A percentile compares a stretch with the other conserved stretches of the same genome.
These are phyloP conservation scores for Beauveria varroae DNA, from an alignment of 2,329 filamentous ascomycete genomes.

Conservation along the genomic window DNA sequence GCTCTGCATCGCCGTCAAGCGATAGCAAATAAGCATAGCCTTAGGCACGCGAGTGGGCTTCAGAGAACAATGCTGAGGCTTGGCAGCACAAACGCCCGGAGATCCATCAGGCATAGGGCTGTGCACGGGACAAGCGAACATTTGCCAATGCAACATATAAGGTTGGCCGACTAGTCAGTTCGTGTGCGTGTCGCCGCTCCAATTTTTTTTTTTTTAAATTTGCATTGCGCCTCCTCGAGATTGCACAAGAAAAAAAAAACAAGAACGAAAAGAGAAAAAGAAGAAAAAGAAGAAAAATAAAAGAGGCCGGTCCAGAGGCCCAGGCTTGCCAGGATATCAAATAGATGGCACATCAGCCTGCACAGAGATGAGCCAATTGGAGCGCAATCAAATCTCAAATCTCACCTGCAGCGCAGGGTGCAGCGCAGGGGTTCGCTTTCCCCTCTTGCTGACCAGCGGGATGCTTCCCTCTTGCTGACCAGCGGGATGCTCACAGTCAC, in stretches of 20 bases:
- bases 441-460: not conserved
- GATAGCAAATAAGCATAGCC: not conserved
- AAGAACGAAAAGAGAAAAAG: too few species aligned
- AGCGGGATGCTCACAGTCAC: not conserved
- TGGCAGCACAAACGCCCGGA: not conserved
- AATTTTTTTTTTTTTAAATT: too few species aligned
- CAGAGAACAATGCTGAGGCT: not conserved
- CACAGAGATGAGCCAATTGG: not conserved
- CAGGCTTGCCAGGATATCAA: not conserved
- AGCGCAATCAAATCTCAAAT: not conserved
- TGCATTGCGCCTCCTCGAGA: not conserved
- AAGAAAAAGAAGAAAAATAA: not conserved
- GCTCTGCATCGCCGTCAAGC: not conserved
- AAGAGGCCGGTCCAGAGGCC: not conserved
- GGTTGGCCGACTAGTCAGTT: not conserved
- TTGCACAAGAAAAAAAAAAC: not conserved
- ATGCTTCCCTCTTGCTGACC: not conserved
- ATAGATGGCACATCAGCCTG: not conserved
- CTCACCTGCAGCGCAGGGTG: constrained; percentile 2
- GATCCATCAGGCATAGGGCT: not conserved
- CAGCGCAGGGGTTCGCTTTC: not conserved
- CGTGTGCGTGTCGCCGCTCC: not conserved
- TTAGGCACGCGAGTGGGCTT: constrained; percentile 5
- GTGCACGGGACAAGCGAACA: not conserved
- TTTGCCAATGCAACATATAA: not conserved